Evolutionary conservation across 2,329 filamentous ascomycete genomes (phyloP).

Genomic region (Fusarium sp.): DNA sequence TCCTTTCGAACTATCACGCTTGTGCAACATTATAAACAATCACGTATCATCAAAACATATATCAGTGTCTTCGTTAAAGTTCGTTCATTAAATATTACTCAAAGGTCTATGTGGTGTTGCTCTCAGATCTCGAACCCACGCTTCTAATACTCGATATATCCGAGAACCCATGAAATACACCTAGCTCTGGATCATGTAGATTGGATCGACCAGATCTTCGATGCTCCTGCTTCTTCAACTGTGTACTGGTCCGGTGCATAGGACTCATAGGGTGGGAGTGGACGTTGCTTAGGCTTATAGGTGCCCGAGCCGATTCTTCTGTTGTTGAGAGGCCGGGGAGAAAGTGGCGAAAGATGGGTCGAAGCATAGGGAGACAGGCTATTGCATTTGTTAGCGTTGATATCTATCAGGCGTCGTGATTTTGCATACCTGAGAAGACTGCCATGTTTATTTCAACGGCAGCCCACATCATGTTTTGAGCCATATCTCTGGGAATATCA

Average conservation of each 20-base stretch:
- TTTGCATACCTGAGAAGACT: conserved; percentile 28
- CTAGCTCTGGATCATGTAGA: conserved; percentile 3
- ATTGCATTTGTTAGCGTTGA: accelerated
- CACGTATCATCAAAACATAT: too few relatives aligned
- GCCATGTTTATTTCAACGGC: conserved; percentile 41
- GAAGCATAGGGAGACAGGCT: conserved; percentile 32
- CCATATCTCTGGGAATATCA: conserved; percentile 30
- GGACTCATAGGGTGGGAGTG: neutral
- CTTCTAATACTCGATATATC: conserved; percentile 24
- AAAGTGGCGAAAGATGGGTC: conserved; percentile 12
- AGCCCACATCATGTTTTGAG: conserved; percentile 31
- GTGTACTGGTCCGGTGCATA: neutral
- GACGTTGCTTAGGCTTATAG: conserved; percentile 2
- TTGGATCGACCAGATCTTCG: conserved; percentile 5
- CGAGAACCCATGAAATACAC: conserved; percentile 12
- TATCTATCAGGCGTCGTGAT: too few relatives aligned
- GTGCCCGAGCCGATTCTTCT: neutral
- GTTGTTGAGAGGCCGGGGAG: neutral
- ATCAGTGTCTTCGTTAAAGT: neutral
- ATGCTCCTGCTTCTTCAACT: neutral
- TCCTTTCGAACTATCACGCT: neutral
- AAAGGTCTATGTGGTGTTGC: neutral
- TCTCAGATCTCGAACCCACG: neutral
- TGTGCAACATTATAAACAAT: accelerated
- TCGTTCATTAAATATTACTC: neutral